Base-by-base conservation (phyloP, 768 basidiomycete species). In the Pseudohyphozyma bogoriensis region DNA sequence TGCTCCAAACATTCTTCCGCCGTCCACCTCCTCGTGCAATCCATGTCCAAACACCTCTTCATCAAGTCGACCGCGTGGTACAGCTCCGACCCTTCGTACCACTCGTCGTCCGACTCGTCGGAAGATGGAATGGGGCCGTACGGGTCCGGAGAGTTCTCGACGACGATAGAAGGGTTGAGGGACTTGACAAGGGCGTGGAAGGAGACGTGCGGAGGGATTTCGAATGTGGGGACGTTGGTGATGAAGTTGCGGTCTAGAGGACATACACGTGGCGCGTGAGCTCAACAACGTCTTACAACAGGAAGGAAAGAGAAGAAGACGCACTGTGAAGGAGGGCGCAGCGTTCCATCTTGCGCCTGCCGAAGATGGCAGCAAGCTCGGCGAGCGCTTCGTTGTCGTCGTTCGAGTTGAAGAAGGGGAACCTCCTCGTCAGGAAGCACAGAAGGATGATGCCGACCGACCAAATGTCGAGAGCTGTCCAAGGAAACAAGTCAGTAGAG, bases 351-450 rank as follows among this genome's bases (percentile, higher is more conserved):
- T 80, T 80, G 64, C 78, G 80, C 63, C 81, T 81, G 11, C 95
- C 95, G 63, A 95, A 82, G 46, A 99, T 84, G 15, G 82, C 77
- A 20, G 89, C 85, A 56, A 96, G 85, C 74, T 99, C 95, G 85
- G 96, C 87, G 24, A 97, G 77, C 9, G 92, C 95, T 73, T 99
- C 93, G 37, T 85, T 81, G 71, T 99, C 95, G 69, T 97, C 90
- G 68, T 81, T 86, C 24, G 91, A 89, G 67, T 89, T 86, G 75
- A 97, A 91, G 32, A 96, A 74, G 2, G 95, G 95, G 70, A 96
- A 99, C 67, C 93, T 95, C 46, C 83, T 81, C 0, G 85, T 85
- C 37, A 99, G 78, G 76, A 96, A 92, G 76, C 92, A 92, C 9
- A 97, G 79, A 0, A 99, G 75, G 55, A 96, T 95, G 69, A 85